Evolutionary conservation across 1,284 basidiomycete genomes (phyloP).

Genomic region (Cutaneotrichosporon mucoides): DNA sequence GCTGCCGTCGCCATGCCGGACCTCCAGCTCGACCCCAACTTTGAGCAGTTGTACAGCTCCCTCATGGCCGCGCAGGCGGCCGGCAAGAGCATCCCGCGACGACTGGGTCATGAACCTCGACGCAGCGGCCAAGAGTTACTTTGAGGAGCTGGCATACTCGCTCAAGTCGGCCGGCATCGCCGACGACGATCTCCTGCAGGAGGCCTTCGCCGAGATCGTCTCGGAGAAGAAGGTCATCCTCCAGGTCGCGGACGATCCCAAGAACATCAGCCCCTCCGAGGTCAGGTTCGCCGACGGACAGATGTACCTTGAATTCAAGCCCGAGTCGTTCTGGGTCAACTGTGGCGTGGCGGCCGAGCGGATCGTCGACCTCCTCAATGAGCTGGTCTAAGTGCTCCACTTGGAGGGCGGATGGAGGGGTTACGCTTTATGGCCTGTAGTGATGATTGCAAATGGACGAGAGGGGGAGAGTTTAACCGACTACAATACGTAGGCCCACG

Average conservation of each 20-base stretch:
- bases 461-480: too few species aligned
- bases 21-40: slow-evolving; percentile 7
- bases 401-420: too few species aligned
- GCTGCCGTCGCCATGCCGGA: background rate
- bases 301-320: slow-evolving; percentile 2
- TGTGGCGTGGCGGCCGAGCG: background rate
- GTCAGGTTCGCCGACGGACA: slow-evolving; percentile 1
- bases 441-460: too few species aligned
- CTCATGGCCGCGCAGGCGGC: background rate
- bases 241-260: background rate
- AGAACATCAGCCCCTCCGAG: background rate
- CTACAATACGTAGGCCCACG: too few species aligned
- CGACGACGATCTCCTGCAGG: slow-evolving; percentile 9
- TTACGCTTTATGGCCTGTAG: too few species aligned
- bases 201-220: slow-evolving; percentile 10
- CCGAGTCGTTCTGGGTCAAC: background rate
- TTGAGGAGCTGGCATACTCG: background rate
- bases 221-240: slow-evolving; percentile 1
- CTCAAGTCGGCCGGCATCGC: slow-evolving; percentile 4
- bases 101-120: background rate
- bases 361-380: background rate
- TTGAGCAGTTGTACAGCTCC: background rate
- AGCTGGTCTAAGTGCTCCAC: background rate
- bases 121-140: background rate
- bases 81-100: background rate